Conservation (phyloP, 345 rosid genomes). For the Rhodamnia rubescens region DNA sequence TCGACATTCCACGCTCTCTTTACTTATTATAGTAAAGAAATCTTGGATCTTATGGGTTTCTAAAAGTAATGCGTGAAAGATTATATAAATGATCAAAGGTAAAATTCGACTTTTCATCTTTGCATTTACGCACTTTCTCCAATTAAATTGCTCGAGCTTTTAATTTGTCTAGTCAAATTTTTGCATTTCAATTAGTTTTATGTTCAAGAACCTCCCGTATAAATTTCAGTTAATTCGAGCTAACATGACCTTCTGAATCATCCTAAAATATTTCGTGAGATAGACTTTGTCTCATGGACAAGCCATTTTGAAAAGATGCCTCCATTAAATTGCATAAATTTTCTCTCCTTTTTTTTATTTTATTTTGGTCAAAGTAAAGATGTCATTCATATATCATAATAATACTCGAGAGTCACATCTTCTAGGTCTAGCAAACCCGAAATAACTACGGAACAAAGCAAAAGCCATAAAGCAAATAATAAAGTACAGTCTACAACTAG, state of each 20-base stretch:
- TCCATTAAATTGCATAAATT: neutral
- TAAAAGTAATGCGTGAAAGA: neutral
- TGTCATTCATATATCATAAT: no score
- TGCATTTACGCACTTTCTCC: neutral
- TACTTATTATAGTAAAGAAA: neutral
- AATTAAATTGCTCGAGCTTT: neutral
- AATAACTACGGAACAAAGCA: no score
- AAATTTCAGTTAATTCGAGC: neutral
- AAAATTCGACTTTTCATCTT: neutral
- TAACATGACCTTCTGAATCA: neutral
- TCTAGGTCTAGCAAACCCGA: no score
- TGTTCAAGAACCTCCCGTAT: neutral
- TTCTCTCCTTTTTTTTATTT: neutral
- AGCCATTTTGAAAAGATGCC: neutral
- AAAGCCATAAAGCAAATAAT: no score
- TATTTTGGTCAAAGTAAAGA: no score
- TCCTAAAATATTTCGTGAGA: no score
- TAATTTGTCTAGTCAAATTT: neutral
- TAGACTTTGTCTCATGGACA: neutral
- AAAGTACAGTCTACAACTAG: no score
- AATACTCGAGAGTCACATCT: no score
- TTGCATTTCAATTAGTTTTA: neutral
- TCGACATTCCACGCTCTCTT: neutral
- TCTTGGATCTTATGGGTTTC: neutral
- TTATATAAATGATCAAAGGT: neutral